Percentiles rank a stretch among this genome's conserved stretches.
Conservation (phyloP, 2,329 filamentous ascomycete genomes). For the Thelonectria rubi region DNA sequence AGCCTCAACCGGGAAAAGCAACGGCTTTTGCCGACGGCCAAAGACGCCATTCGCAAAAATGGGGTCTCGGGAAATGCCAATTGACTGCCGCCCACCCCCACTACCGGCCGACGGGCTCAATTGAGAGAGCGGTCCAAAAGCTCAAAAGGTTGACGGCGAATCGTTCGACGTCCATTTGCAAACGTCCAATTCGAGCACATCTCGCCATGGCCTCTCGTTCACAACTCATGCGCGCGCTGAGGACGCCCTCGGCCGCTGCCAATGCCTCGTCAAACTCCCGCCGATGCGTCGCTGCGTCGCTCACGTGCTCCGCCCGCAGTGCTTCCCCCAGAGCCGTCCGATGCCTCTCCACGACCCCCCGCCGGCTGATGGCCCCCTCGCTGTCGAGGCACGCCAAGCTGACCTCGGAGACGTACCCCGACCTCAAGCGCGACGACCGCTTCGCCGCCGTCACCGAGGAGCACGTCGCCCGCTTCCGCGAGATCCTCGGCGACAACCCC, state of each 20-base stretch:
- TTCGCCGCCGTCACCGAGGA: conserved; percentile 79
- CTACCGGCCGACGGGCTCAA: conserved; percentile 1
- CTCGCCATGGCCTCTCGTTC: conserved; percentile 39
- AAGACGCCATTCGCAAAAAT: conserved; percentile 12
- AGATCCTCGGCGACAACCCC: conserved; percentile 75
- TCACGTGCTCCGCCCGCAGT: conserved; percentile 18
- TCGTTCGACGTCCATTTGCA: conserved; percentile 11
- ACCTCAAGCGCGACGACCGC: conserved; percentile 79
- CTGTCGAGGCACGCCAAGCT: conserved; percentile 60
- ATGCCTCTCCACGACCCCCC: conserved; percentile 45
- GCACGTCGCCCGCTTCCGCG: conserved; percentile 84
- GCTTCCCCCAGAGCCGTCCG: conserved; percentile 26
- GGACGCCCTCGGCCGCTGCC: conserved; percentile 24
- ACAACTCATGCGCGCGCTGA: conserved; percentile 40
- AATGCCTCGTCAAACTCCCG: conserved; percentile 16
- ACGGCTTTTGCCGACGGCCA: conserved; percentile 7
- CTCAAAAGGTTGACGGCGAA: conserved; percentile 20
- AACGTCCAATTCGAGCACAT: conserved; percentile 2
- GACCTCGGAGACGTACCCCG: conserved; percentile 87
- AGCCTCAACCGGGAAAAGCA: conserved; percentile 5
- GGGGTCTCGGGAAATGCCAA: neutral
- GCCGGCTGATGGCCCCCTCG: conserved; percentile 41
- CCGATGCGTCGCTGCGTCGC: conserved; percentile 12
- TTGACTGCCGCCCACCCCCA: conserved; percentile 6
- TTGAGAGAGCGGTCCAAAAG: conserved; percentile 10